Evolutionary conservation across 2,329 filamentous ascomycete genomes (phyloP).

Genomic region (Amauroascus niger): DNA sequence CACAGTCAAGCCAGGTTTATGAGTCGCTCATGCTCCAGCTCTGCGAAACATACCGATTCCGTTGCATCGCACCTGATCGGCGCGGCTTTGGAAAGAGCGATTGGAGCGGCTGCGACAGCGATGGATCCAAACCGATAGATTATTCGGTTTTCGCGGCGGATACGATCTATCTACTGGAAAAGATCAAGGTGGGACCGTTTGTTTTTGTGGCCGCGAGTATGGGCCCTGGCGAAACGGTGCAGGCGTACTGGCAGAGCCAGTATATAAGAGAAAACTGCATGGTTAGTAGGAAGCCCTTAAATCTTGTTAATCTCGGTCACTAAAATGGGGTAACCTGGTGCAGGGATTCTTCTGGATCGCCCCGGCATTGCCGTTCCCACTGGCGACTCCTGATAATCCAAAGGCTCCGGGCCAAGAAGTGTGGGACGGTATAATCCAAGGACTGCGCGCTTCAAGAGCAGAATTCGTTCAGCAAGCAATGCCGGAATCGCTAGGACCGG

Average conservation of each 20-base stretch:
- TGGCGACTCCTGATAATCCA: slow-evolving; percentile 20
- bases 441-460: slow-evolving; percentile 19
- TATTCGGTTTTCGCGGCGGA: slow-evolving; percentile 26
- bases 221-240: slow-evolving; percentile 24
- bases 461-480: slow-evolving; percentile 20
- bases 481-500: slow-evolving; percentile 19
- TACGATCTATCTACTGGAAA: slow-evolving; percentile 20
- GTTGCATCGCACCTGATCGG: slow-evolving; percentile 26
- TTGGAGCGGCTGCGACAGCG: slow-evolving; percentile 20
- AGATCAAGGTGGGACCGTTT: slow-evolving; percentile 20
- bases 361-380: slow-evolving; percentile 20
- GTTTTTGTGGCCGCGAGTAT: slow-evolving; percentile 24
- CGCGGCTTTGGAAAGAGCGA: slow-evolving; percentile 27
- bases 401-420: slow-evolving; percentile 20
- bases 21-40: slow-evolving; percentile 23
- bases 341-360: slow-evolving; percentile 24
- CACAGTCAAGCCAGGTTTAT: slow-evolving; percentile 26
- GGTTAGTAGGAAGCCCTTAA: slow-evolving; percentile 6
- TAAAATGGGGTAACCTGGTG: neutral
- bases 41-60: slow-evolving; percentile 23
- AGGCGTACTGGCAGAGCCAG: slow-evolving; percentile 20
- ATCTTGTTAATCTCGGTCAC: neutral
- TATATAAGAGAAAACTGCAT: slow-evolving; percentile 20
- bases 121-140: slow-evolving; percentile 17
- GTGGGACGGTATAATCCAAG: slow-evolving; percentile 23